A percentile compares a stretch with the other conserved stretches of the same genome.
Conservation (phyloP, 192 early-diverging fungal species). For the Entomortierella beljakovae region DNA sequence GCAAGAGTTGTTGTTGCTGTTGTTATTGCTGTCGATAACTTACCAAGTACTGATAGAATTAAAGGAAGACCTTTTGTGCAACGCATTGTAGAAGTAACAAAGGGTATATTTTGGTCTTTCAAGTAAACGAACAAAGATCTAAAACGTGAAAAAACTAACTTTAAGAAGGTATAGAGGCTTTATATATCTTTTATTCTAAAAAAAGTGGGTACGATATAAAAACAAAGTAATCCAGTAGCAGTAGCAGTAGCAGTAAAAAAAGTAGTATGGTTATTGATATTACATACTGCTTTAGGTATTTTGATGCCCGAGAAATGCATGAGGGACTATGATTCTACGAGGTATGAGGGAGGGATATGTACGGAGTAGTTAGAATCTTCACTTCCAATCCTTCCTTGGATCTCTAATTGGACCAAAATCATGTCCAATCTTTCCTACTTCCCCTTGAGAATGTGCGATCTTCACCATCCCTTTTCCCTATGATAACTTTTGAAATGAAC, state of each 20-base stretch:
- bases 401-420: constrained; percentile 35
- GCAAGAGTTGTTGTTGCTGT: too few relatives aligned
- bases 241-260: too few relatives aligned
- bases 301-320: too few relatives aligned
- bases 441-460: constrained; percentile 19
- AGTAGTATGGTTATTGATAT: too few relatives aligned
- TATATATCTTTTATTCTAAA: too few relatives aligned
- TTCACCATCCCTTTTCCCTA: constrained; percentile 1
- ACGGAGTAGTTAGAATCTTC: constrained; percentile 29
- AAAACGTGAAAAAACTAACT: too few relatives aligned
- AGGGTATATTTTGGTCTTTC: too few relatives aligned
- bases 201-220: too few relatives aligned
- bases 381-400: constrained; percentile 45
- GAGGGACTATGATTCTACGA: too few relatives aligned
- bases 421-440: background rate
- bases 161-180: background rate
- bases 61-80: constrained; percentile 49
- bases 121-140: background rate
- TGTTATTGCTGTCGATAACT: background rate
- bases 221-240: too few relatives aligned
- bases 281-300: too few relatives aligned
- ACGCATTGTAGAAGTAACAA: constrained; percentile 39
- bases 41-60: constrained; percentile 48
- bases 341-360: too few relatives aligned
- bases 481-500: background rate